These are phyloP conservation scores for Chlamydomonas reinhardtii DNA, from an alignment of 163 green algal species.

Conservation along the genomic window DNA sequence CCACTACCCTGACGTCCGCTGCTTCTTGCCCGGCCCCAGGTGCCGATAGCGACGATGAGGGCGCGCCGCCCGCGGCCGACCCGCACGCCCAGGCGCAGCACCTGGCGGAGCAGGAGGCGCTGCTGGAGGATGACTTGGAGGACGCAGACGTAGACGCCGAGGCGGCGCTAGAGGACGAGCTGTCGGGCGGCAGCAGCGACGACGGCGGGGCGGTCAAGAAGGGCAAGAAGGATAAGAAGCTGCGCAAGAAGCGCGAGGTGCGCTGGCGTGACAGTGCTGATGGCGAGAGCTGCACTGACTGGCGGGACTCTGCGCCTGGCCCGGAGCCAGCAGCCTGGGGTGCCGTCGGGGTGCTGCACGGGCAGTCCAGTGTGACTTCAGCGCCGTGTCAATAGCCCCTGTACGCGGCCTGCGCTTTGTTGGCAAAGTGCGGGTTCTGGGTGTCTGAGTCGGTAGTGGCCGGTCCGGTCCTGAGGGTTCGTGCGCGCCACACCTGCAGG, in stretches of 20 bases:
- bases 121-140: conserved; percentile 6
- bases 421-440: no score
- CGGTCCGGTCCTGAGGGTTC: no score
- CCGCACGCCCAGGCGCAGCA: neutral
- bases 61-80: neutral
- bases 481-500: neutral
- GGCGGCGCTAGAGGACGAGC: conserved; percentile 30
- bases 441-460: no score
- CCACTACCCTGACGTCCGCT: neutral
- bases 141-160: conserved; percentile 11
- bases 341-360: no score
- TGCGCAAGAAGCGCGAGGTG: conserved; percentile 36
- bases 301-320: no score
- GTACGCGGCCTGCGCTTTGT: no score
- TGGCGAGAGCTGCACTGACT: no score
- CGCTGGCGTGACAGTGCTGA: no score
- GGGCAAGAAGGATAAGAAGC: neutral
- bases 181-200: conserved; percentile 16
- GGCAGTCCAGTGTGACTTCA: no score
- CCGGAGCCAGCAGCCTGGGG: no score
- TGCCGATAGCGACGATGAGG: conserved; percentile 43
- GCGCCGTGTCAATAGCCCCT: no score
- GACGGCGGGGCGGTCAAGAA: conserved; percentile 1
- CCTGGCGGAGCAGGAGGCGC: neutral
- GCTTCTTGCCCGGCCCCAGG: neutral